These are phyloP conservation scores for Neurospora pannonica DNA, from an alignment of 495 filamentous ascomycete genomes.

Conservation along the genomic window DNA sequence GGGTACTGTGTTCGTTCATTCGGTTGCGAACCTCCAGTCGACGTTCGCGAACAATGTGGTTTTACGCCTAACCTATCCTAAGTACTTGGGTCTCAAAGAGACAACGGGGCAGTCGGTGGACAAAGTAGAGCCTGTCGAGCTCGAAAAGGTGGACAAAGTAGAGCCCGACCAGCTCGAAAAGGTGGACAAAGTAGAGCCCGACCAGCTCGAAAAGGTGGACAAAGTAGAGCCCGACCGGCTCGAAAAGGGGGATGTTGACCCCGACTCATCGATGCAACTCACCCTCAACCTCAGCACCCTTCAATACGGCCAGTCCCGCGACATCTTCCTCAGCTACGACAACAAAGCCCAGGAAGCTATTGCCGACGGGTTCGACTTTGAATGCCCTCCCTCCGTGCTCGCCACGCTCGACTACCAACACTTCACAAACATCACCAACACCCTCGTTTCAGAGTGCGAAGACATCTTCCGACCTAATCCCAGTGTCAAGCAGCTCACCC, in stretches of 20 bases:
- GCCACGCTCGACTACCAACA: slow-evolving; percentile 24
- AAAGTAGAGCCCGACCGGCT: neutral
- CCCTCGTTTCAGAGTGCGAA: neutral
- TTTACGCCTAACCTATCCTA: slow-evolving; percentile 25
- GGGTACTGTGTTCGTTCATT: slow-evolving; percentile 38
- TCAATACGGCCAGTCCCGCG: slow-evolving; percentile 39
- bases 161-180: neutral
- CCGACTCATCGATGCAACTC: slow-evolving; percentile 7
- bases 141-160: slow-evolving; percentile 10
- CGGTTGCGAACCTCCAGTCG: slow-evolving; percentile 37
- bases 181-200: slow-evolving; percentile 3
- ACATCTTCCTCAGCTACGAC: slow-evolving; percentile 28
- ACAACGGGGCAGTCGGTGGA: slow-evolving; percentile 27
- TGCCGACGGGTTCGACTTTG: neutral
- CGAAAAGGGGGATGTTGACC: neutral
- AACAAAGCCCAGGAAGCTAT: neutral
- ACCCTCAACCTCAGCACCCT: slow-evolving; percentile 29
- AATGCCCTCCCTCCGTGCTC: slow-evolving; percentile 8
- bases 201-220: neutral
- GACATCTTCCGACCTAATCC: slow-evolving; percentile 1
- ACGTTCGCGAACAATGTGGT: slow-evolving; percentile 30
- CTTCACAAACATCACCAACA: slow-evolving; percentile 1
- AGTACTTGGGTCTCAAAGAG: slow-evolving; percentile 19
- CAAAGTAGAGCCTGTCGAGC: slow-evolving; percentile 9
- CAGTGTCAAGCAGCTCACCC: slow-evolving; percentile 7